Evolutionary conservation across 2,329 filamentous ascomycete genomes (phyloP), one percentile per base, ranked within the genome.

Genomic region (Fusarium stilboides): DNA sequence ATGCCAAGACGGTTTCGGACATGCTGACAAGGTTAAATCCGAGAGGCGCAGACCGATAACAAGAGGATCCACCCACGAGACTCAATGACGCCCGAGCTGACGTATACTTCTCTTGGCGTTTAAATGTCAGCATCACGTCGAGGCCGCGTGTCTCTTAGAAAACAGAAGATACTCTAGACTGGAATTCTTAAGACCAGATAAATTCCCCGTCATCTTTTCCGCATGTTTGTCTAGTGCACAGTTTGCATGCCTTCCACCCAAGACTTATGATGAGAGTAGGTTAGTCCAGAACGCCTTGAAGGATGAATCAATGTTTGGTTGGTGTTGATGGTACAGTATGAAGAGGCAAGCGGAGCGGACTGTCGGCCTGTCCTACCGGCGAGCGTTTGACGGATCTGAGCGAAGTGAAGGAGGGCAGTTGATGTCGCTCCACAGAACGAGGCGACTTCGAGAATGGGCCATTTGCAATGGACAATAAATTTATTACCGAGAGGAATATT

Each of bases 11-110:
- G 15, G 22, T 43, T 44, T 63, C 51, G 51, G 59, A 57, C 26
- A 45, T 45, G 59, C 33, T 64, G 28, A 64, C 59, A 57, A 49
- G 37, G 22, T 22, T 66, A 66, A 66, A 28, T 66, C 63, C 63
- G 63, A 66, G 39, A 51, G 44, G 50, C 19, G 33, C 44, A 36
- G 50, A 39, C 43, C 40, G 28, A 31, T 13, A 31, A 31, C 10
- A 5, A 13, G 28, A 31, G 54, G 56, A 44, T 43, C 61, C 54
- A 60, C 61, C 34, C 26, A 15, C 13, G 7, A 49, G n/a, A 22
- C 39, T 64, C 46, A 61, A 60, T 55, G 62, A 66, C 63, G 50
- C 49, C 22, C 14, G 28, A 62, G 63, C 63, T 66, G 62, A 66
- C 63, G 63, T 65, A 62, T 24, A 17, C 34, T 17, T 8, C 17